Evolutionary conservation across 2,329 filamentous ascomycete genomes (phyloP).

Genomic region (Hypocrella siamensis): DNA sequence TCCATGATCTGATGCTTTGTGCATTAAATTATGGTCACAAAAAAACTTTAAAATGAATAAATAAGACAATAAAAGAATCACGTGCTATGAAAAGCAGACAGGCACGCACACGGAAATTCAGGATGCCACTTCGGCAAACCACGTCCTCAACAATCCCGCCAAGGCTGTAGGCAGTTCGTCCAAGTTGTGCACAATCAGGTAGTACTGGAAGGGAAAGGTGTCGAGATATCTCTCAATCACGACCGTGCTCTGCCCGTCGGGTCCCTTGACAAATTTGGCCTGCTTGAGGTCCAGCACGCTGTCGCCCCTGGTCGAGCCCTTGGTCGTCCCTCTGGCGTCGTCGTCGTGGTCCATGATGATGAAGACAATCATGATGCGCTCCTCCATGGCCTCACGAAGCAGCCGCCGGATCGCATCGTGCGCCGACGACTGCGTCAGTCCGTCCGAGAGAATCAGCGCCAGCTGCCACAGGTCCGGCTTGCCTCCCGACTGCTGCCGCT

Average conservation of each 20-base stretch:
- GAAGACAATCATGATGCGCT: slow-evolving; percentile 96
- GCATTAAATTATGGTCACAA: no score
- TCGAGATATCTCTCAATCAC: slow-evolving; percentile 86
- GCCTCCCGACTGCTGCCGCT: slow-evolving; percentile 29
- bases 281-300: slow-evolving; percentile 81
- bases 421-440: slow-evolving; percentile 66
- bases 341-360: slow-evolving; percentile 69
- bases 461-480: slow-evolving; percentile 81
- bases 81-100: neutral
- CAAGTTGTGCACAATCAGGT: slow-evolving; percentile 84
- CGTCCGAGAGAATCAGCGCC: slow-evolving; percentile 83
- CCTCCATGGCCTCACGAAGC: slow-evolving; percentile 75
- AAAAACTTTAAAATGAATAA: slow-evolving; percentile 1
- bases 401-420: slow-evolving; percentile 72
- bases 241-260: slow-evolving; percentile 45
- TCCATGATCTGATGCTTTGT: no score
- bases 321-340: no score
- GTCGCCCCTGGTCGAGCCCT: no score
- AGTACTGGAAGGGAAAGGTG: slow-evolving; percentile 93
- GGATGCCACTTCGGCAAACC: slow-evolving; percentile 65
- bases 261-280: slow-evolving; percentile 61
- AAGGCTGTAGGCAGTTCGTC: slow-evolving; percentile 80
- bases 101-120: slow-evolving; percentile 6
- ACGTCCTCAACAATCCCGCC: slow-evolving; percentile 78
- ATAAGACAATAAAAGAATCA: neutral